Evolutionary conservation across 2,329 filamentous ascomycete species (phyloP).

Genomic region (Diaporthe citri): DNA sequence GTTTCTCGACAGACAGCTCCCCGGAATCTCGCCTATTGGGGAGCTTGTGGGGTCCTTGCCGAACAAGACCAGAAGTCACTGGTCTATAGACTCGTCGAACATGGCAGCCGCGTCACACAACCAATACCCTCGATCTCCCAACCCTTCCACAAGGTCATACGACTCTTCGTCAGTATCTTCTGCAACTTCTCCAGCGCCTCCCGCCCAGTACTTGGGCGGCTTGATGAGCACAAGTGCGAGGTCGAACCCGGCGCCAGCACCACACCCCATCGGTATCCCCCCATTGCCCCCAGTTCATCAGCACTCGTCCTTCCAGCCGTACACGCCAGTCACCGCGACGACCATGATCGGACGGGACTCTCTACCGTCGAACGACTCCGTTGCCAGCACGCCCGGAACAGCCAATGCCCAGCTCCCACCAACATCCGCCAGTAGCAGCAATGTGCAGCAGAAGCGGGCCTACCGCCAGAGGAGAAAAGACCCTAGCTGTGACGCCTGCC

Average conservation of each 20-base stretch:
- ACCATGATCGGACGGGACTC: conserved; percentile 71
- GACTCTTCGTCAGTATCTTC: conserved; percentile 75
- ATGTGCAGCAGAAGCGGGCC: conserved; percentile 83
- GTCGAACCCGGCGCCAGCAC: conserved; percentile 61
- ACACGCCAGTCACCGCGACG: conserved; percentile 62
- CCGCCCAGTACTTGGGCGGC: conserved; percentile 65
- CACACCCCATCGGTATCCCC: conserved; percentile 67
- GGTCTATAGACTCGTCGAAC: conserved; percentile 50
- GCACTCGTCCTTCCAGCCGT: conserved; percentile 62
- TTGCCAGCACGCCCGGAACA: conserved; percentile 65
- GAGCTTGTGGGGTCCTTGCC: conserved; percentile 53
- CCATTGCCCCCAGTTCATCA: conserved; percentile 60
- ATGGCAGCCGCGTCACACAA: conserved; percentile 73
- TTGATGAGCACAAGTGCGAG: conserved; percentile 66
- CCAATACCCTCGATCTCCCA: conserved; percentile 71
- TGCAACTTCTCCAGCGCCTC: conserved; percentile 69
- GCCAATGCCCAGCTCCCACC: conserved; percentile 51
- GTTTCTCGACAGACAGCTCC: conserved; percentile 55
- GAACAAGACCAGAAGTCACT: conserved; percentile 51
- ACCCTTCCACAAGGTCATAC: conserved; percentile 72
- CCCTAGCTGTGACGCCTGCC: conserved; percentile 96
- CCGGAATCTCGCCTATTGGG: conserved; percentile 54
- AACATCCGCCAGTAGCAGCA: conserved; percentile 45
- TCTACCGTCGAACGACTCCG: conserved; percentile 69
- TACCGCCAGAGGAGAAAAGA: conserved; percentile 97